Percentiles rank a stretch among this genome's conserved stretches.
Evolutionary conservation across 2,329 filamentous ascomycete genomes (phyloP).

Genomic region (Thelonectria rubi): DNA sequence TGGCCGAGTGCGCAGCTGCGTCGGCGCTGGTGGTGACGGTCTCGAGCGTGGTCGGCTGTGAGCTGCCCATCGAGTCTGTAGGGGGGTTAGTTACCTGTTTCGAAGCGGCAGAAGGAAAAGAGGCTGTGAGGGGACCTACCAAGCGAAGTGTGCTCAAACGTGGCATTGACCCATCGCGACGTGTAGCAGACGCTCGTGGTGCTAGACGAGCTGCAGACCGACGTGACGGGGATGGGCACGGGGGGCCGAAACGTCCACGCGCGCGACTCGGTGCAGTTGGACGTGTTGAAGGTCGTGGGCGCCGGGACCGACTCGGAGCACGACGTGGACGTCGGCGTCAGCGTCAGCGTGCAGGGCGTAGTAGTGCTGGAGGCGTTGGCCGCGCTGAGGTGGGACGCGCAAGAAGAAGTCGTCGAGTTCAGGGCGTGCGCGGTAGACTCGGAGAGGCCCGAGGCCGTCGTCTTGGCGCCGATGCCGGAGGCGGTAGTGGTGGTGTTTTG

Average conservation of each 20-base stretch:
- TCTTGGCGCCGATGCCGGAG: slow-evolving; percentile 13
- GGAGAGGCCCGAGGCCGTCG: slow-evolving; percentile 16
- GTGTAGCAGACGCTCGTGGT: slow-evolving; percentile 28
- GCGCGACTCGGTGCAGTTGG: slow-evolving; percentile 25
- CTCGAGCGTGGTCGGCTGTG: slow-evolving; percentile 34
- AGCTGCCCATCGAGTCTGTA: slow-evolving; percentile 3
- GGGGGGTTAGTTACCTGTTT: slow-evolving; percentile 9
- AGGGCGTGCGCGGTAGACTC: slow-evolving; percentile 12
- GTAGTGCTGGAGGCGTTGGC: slow-evolving; percentile 1
- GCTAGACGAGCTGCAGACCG: slow-evolving; percentile 39
- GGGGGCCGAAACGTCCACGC: slow-evolving; percentile 24
- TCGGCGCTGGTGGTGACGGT: slow-evolving; percentile 32
- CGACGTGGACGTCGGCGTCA: slow-evolving; percentile 23
- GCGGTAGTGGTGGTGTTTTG: slow-evolving; percentile 32
- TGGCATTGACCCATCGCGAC: slow-evolving; percentile 32
- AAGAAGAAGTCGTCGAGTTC: slow-evolving; percentile 18
- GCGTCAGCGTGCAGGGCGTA: slow-evolving; percentile 26
- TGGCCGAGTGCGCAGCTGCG: slow-evolving; percentile 16
- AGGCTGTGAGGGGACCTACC: slow-evolving; percentile 23
- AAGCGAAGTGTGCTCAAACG: slow-evolving; percentile 21
- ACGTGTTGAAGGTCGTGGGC: slow-evolving; percentile 10
- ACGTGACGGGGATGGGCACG: slow-evolving; percentile 24
- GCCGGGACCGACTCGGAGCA: slow-evolving; percentile 23
- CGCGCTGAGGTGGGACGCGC: slow-evolving; percentile 7
- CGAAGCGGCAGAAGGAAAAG: neutral